Evolutionary conservation across 495 filamentous ascomycete genomes (phyloP).

Genomic region (Thermochaetoides thermophila): DNA sequence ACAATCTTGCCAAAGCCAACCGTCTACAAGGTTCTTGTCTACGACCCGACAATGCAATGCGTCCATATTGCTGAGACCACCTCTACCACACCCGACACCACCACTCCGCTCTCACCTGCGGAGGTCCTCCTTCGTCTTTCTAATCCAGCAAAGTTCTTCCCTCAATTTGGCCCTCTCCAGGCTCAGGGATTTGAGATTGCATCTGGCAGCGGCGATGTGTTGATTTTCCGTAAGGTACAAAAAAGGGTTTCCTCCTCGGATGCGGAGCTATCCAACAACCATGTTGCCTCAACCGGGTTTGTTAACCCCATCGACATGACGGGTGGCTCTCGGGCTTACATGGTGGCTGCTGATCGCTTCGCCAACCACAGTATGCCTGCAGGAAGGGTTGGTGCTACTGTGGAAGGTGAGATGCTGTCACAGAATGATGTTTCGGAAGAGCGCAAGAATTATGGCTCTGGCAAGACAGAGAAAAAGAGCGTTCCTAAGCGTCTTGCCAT

Average conservation of each 20-base stretch:
- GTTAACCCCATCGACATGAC: constrained; percentile 46
- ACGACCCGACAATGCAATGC: constrained; percentile 47
- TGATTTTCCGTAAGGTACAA: constrained; percentile 53
- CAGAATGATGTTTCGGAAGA: not conserved
- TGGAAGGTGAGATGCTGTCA: not conserved
- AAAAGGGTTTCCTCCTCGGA: constrained; percentile 11
- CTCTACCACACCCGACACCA: constrained; percentile 35
- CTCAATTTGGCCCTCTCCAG: constrained; percentile 49
- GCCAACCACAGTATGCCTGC: constrained; percentile 42
- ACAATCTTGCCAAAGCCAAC: constrained; percentile 8
- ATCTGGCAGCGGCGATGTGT: constrained; percentile 50
- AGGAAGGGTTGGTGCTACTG: too few species aligned
- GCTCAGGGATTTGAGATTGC: constrained; percentile 60
- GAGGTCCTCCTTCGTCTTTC: constrained; percentile 53
- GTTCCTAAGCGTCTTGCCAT: constrained; percentile 36
- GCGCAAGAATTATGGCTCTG: constrained; percentile 12
- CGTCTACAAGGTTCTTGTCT: constrained; percentile 58
- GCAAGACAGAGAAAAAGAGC: constrained; percentile 22
- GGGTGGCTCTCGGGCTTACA: constrained; percentile 18
- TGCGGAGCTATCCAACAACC: not conserved
- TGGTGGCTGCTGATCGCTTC: constrained; percentile 32
- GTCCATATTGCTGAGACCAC: constrained; percentile 49
- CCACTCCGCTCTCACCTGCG: constrained; percentile 34
- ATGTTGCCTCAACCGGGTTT: not conserved
- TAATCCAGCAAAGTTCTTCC: constrained; percentile 56